Evolutionary conservation across 2,329 filamentous ascomycete species (phyloP), one percentile per base, ranked within the genome.

Genomic region (Falciphora oryzae): DNA sequence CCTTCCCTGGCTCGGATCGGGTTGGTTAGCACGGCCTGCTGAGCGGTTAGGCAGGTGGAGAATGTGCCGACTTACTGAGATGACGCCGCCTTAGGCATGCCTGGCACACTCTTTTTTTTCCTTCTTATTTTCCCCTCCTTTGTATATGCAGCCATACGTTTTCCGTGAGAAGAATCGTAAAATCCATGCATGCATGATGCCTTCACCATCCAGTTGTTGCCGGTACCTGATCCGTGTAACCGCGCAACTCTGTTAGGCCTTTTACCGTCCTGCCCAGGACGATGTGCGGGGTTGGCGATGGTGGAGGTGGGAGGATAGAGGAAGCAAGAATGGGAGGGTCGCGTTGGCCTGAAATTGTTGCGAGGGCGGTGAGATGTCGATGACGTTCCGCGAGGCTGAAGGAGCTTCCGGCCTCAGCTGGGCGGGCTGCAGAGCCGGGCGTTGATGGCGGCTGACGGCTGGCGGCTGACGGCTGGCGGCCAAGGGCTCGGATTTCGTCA

Each of bases 201-300:
- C 61, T 63, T 63, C 29, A 57, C 22, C 61, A 38, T 60, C 44
- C 44, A 10, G 31, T 31, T 29, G 61, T 63, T 58, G 61, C 61
- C 61, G 29, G 44, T 57, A 32, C 50, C 32, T 61, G 8, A 63
- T 63, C 61, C 56, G 3, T 63, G 61, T 63, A 56, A 31, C 29
- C 61, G 29, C n/a, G 53, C 61, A 63, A 63, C 61, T 32, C 61
- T 53, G 31, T 57, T 63, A 29, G 61, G 61, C 61, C 61, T 63
- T 63, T 63, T 63, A n/a, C 38, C 61, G 61, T 63, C 61, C 61
- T 63, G 61, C 61, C 61, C 61, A 63, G 61, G 61, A 63, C 61
- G 61, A 62, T n/a, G 22, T 25, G 44, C 18, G n/a, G 18, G 44
- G 22, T n/a, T 53, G 44, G 44, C 44, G 22, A 14, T 14, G 44